Conservation (phyloP, 306 rosid species). For the Trifolium pratense region DNA sequence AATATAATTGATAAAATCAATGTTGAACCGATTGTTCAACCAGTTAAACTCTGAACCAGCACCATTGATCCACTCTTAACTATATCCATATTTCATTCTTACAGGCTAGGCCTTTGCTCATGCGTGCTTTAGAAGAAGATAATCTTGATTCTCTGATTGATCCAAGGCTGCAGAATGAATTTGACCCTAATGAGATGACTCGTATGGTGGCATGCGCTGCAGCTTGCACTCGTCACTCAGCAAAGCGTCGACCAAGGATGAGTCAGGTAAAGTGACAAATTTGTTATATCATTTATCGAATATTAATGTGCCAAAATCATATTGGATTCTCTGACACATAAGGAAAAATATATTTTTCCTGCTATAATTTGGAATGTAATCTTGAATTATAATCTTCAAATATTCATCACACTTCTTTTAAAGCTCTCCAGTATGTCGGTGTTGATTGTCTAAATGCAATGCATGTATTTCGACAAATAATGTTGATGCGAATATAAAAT, state of each 20-base stretch:
- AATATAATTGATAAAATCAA: too few relatives aligned
- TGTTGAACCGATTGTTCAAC: too few relatives aligned
- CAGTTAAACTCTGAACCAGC: too few relatives aligned
- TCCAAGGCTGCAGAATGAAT: constrained; percentile 67
- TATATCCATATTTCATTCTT: constrained; percentile 46
- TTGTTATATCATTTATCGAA: background rate
- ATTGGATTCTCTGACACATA: background rate
- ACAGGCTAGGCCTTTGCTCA: constrained; percentile 95
- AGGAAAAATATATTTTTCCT: background rate
- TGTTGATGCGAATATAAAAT: background rate
- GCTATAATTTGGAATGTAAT: background rate
- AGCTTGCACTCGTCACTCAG: constrained; percentile 96
- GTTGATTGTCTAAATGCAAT: background rate
- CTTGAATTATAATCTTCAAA: too few relatives aligned
- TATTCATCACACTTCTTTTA: too few relatives aligned
- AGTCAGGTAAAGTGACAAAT: constrained; percentile 70
- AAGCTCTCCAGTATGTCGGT: too few relatives aligned
- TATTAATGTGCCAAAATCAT: background rate
- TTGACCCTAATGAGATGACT: constrained; percentile 71
- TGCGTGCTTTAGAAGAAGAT: constrained; percentile 74
- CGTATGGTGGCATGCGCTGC: constrained; percentile 93
- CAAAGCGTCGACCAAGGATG: constrained; percentile 87
- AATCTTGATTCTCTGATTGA: constrained; percentile 72
- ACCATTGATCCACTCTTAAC: constrained; percentile 2
- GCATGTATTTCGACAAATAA: background rate